phyloP scores from a whole-genome alignment of 2,329 filamentous ascomycete species.

The Colletotrichum limetticola region DNA sequence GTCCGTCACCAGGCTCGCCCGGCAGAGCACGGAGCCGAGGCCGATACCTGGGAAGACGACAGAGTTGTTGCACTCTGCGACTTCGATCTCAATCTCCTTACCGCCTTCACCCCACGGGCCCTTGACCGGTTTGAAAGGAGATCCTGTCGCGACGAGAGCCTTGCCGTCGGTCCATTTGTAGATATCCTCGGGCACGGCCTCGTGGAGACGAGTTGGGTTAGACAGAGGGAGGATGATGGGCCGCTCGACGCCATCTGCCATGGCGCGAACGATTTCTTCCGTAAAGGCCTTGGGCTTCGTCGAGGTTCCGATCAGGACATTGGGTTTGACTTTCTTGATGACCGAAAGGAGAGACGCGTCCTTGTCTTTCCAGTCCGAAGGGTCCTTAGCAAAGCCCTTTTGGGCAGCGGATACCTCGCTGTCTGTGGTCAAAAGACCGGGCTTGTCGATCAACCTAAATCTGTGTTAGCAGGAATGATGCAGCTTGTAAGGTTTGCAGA shows the following conservation, averaged over 20 bases:
- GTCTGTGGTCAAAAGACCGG: constrained; percentile 76
- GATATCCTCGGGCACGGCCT: constrained; percentile 81
- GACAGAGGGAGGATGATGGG: constrained; percentile 86
- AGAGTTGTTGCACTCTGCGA: constrained; percentile 89
- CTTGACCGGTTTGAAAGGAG: constrained; percentile 81
- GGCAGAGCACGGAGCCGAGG: constrained; percentile 78
- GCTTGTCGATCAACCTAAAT: constrained; percentile 81
- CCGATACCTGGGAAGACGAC: constrained; percentile 89
- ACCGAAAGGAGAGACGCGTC: constrained; percentile 72
- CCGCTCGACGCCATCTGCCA: constrained; percentile 77
- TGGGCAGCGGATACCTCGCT: constrained; percentile 75
- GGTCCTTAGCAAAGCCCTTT: constrained; percentile 71
- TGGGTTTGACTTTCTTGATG: constrained; percentile 77
- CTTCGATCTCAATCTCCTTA: constrained; percentile 54
- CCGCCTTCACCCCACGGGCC: constrained; percentile 63
- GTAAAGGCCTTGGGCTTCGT: constrained; percentile 83
- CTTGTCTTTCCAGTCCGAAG: constrained; percentile 70
- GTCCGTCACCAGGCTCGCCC: constrained; percentile 74
- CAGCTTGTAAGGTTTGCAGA: fast-evolving
- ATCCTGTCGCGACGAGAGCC: constrained; percentile 84
- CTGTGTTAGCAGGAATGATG: not conserved
- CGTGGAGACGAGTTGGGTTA: constrained; percentile 86
- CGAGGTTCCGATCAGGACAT: constrained; percentile 86
- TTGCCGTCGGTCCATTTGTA: constrained; percentile 82
- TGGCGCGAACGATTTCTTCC: constrained; percentile 76